phyloP scores from a whole-genome alignment of 2,329 filamentous ascomycete genomes.

The Monilinia vaccinii-corymbosi region DNA sequence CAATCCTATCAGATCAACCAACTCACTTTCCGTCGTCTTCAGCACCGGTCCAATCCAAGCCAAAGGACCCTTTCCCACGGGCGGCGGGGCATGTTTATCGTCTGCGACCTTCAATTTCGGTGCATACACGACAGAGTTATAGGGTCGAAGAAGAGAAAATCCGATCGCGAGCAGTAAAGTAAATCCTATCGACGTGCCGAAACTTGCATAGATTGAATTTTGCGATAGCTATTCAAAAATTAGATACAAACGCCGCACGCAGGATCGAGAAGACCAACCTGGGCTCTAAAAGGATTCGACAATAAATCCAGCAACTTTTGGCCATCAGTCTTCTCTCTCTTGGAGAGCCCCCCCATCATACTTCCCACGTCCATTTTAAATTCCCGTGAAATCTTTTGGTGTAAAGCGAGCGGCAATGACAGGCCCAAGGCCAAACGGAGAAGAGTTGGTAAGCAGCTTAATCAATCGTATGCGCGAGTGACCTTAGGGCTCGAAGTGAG shows the following conservation, averaged over 20 bases:
- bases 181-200: slow-evolving; percentile 71
- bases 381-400: neutral
- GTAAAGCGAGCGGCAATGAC: slow-evolving; percentile 26
- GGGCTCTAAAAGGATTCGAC: slow-evolving; percentile 23
- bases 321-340: slow-evolving; percentile 15
- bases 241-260: slow-evolving; percentile 5
- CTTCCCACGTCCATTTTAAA: slow-evolving; percentile 17
- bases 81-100: slow-evolving; percentile 78
- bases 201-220: slow-evolving; percentile 65
- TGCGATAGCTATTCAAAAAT: slow-evolving; percentile 25
- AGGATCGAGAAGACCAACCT: slow-evolving; percentile 14
- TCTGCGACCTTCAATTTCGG: slow-evolving; percentile 91
- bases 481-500: no score
- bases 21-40: slow-evolving; percentile 64
- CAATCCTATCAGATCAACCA: slow-evolving; percentile 78
- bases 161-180: slow-evolving; percentile 63
- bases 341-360: slow-evolving; percentile 13
- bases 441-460: neutral
- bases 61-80: slow-evolving; percentile 77
- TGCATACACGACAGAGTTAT: slow-evolving; percentile 87
- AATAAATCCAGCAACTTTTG: slow-evolving; percentile 26
- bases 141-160: slow-evolving; percentile 85
- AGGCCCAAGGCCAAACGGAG: slow-evolving; percentile 24
- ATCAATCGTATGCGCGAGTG: neutral
- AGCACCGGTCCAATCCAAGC: slow-evolving; percentile 78